phyloP scores from a whole-genome alignment of 2,329 filamentous ascomycete genomes.

The Macrophomina pseudophaseolina region DNA sequence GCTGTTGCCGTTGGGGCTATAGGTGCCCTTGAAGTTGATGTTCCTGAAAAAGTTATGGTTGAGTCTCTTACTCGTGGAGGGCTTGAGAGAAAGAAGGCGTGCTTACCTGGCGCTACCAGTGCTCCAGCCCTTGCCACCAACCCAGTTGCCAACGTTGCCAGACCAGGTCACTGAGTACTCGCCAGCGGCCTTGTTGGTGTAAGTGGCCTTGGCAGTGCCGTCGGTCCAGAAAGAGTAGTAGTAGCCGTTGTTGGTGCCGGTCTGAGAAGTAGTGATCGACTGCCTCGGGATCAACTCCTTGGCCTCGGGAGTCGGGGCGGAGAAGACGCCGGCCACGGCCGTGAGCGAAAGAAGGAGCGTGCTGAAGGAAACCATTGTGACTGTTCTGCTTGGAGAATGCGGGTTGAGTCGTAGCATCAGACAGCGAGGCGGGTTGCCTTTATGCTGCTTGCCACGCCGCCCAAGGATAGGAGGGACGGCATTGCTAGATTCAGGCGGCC shows the following conservation, averaged over 20 bases:
- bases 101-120: slow-evolving; percentile 57
- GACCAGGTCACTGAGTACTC: slow-evolving; percentile 58
- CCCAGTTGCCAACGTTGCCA: slow-evolving; percentile 57
- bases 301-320: slow-evolving; percentile 42
- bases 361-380: slow-evolving; percentile 48
- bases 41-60: slow-evolving; percentile 40
- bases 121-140: slow-evolving; percentile 65
- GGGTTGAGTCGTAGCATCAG: neutral
- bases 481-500: neutral
- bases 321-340: slow-evolving; percentile 41
- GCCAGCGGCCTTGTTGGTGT: slow-evolving; percentile 60
- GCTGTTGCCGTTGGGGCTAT: slow-evolving; percentile 54
- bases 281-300: slow-evolving; percentile 40
- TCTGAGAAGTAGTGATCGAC: slow-evolving; percentile 50
- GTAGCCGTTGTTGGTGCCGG: slow-evolving; percentile 62
- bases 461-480: neutral
- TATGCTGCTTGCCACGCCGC: neutral
- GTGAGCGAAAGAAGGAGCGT: slow-evolving; percentile 46
- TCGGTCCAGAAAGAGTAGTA: slow-evolving; percentile 68
- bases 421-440: neutral
- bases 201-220: slow-evolving; percentile 55
- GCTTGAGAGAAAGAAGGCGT: neutral
- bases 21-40: slow-evolving; percentile 57
- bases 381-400: neutral
- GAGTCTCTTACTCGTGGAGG: neutral